Base-by-base conservation (phyloP, 148 eudicot genomes). In the Amaranthus cruentus region DNA sequence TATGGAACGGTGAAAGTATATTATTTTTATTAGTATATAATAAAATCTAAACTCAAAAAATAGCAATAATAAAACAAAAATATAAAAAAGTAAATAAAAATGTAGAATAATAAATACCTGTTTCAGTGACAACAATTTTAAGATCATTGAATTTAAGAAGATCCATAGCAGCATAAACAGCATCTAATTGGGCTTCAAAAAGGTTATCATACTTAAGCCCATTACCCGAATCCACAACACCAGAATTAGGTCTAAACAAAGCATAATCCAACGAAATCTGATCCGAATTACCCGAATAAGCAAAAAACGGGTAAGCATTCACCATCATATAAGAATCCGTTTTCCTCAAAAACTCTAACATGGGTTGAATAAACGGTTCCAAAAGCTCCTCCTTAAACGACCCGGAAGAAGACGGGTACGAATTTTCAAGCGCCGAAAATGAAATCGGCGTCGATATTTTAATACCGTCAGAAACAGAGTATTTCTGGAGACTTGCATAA, bases 151-250 rank as follows among this genome's bases (percentile, higher is more conserved):
- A 89, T 4, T 76, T 63, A 5, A 91, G 14, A 0, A 71, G 78
- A 2, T 61, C 64, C 88, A 89, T 79, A 4, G 97, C 96, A 0
- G 94, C 92, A 47, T 67, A 84, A 9, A 93, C 98, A 10, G 98
- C 98, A 75, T 93, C 96, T 28, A 89, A 55, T 72, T 91, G 98
- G 28, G 98, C 98, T 7, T 94, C 98, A 18, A 94, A 83, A 0
- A 94, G 70, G 58, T 77, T 84, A 2, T 70, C 47, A 70, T 94
- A 94, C 4, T 79, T 79, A 6, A 89, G 79, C 8, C 98, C 96
- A 60, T 83, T 86, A 14, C 78, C 83, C 0, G 95, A 73, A 55
- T 94, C 97, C 5, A 74, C 81, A 7, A 76, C 80, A 4, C 91
- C 91, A 0, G 84, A 42, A 62, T 83, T 83, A 46, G 81, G 79